Conservation (phyloP, 768 basidiomycete species). For the Tylopilus sp. region DNA sequence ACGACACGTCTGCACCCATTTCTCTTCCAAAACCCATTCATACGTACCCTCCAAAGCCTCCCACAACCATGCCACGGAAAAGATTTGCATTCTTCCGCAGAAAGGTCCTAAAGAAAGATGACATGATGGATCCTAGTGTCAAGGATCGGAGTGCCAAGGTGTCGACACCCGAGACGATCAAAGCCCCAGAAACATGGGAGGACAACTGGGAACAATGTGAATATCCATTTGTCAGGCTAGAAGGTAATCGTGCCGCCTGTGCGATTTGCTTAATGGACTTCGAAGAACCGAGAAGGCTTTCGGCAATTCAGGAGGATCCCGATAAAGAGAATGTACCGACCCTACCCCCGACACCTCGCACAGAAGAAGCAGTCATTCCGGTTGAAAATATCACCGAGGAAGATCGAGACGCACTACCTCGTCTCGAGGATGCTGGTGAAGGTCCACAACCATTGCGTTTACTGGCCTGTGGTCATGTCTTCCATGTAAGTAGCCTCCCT, state of each 20-base stretch:
- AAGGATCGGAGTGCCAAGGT: conserved; percentile 17
- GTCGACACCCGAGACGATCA: conserved; percentile 11
- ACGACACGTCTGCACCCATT: conserved; percentile 36
- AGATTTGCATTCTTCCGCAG: conserved; percentile 54
- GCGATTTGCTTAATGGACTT: conserved; percentile 86
- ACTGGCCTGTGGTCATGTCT: conserved; percentile 80
- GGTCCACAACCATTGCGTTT: conserved; percentile 75
- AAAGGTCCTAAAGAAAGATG: conserved; percentile 25
- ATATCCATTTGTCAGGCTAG: conserved; percentile 78
- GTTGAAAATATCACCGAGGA: conserved; percentile 40
- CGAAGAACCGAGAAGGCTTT: conserved; percentile 57
- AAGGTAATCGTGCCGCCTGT: conserved; percentile 80
- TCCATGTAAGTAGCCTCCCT: conserved; percentile 63
- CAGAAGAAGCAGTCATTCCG: conserved; percentile 27
- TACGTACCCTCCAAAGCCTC: conserved; percentile 57
- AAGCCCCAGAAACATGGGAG: conserved; percentile 59
- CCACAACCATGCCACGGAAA: conserved; percentile 32
- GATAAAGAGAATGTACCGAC: conserved; percentile 16
- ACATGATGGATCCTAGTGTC: conserved; percentile 7
- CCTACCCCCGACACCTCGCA: conserved; percentile 8
- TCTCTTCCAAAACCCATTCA: conserved; percentile 50
- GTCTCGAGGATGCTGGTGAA: conserved; percentile 68
- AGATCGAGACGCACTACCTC: conserved; percentile 41
- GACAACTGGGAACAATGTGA: conserved; percentile 73
- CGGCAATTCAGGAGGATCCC: conserved; percentile 28